Evolutionary conservation across 352 stramenopile genomes (phyloP), one percentile per base, ranked within the genome.

Genomic region (Peronospora farinosa): DNA sequence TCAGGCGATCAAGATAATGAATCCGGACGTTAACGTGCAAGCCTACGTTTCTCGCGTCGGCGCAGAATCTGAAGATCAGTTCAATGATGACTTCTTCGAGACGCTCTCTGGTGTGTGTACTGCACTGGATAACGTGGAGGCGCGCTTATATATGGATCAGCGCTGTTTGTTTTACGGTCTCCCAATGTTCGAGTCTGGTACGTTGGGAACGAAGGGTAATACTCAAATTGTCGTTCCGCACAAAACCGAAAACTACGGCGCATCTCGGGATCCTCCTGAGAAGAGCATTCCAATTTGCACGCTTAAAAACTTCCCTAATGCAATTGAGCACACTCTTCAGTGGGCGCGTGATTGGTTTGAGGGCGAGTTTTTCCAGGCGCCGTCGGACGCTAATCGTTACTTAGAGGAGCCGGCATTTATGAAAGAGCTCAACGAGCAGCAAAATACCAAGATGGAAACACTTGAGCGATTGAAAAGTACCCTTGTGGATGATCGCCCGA

Each of bases 281-380:
- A 98, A 99, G 74, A 97, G 84, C 45, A 99, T 99, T 64, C 97
- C 97, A 7, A 96, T 99, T 43, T 99, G 97, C 63, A 99, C 97
- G 1, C 75, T 99, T 16, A 99, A 99, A 76, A 99, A 99, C 74
- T 99, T 99, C 60, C 97, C 97, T 2, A 98, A 99, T 69, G 90
- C 97, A 39, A 99, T 99, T 63, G 95, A 99, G 55, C 97, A 99
- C 74, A 98, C 95, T 12, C 69, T 99, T 12, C 94, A 98, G 65
- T 99, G 96, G 96, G 96, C 96, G 19, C 86, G 97, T 31, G 96
- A 99, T 71, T 98, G 92, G 82, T 99, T 99, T 69, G 96, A 99
- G 71, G 96, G 95, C 16, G 87, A 95, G 45, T 99, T 99, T 72
- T 97, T 97, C 60, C 95, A 99, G 59, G 84, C 81, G 10, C 86